phyloP scores from a whole-genome alignment of 2,329 filamentous ascomycete species.

The Elsinoe ampelina region DNA sequence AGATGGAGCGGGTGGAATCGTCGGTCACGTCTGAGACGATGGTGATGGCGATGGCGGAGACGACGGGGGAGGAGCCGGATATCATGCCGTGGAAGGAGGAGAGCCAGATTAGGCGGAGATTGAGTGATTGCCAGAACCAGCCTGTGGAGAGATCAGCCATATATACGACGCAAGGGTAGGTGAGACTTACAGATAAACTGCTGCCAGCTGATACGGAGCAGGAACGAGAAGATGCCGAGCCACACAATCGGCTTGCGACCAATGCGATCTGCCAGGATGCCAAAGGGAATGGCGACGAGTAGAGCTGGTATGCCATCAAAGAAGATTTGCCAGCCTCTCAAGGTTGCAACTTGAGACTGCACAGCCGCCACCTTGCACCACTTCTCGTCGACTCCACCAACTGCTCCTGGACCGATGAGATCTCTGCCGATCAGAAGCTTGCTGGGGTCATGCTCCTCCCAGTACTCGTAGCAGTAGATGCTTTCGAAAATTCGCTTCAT shows the following conservation, averaged over 20 bases:
- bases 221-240: conserved; percentile 22
- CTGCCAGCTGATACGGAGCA: conserved; percentile 21
- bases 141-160: conserved; percentile 14
- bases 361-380: conserved; percentile 43
- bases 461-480: conserved; percentile 44
- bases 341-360: conserved; percentile 44
- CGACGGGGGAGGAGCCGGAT: conserved; percentile 22
- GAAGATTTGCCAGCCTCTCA: conserved; percentile 40
- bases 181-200: conserved; percentile 24
- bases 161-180: not conserved
- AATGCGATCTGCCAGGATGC: conserved; percentile 28
- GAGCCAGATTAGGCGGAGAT: conserved; percentile 26
- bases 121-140: conserved; percentile 28
- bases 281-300: conserved; percentile 27
- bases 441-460: conserved; percentile 32
- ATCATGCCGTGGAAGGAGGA: conserved; percentile 24
- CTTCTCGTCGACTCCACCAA: conserved; percentile 31
- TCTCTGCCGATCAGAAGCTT: conserved; percentile 21
- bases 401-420: conserved; percentile 23
- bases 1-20: conserved; percentile 20
- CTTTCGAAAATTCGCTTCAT: conserved; percentile 44
- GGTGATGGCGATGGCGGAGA: conserved; percentile 23
- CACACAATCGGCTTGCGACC: conserved; percentile 28
- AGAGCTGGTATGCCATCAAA: conserved; percentile 38
- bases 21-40: conserved; percentile 26